A percentile compares a stretch with the other conserved stretches of the same genome.
Conservation (phyloP, 2,329 filamentous ascomycete genomes). For the Cladosporium austrohemisphaericum region DNA sequence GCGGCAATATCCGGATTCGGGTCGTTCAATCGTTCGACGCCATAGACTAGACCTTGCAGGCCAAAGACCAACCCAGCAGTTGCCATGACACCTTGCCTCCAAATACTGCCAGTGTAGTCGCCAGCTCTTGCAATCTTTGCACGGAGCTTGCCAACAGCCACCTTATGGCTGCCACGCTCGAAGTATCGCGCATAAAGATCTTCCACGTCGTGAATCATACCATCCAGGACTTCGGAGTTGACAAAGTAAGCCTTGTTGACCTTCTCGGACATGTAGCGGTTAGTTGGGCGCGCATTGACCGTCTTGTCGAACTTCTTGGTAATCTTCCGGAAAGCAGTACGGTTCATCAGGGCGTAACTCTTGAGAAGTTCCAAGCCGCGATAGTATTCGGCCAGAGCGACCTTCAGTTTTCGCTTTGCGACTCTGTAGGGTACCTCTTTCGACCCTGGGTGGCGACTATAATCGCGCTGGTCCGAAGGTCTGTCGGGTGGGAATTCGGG, state of each 20-base stretch:
- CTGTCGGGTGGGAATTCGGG: constrained; percentile 32
- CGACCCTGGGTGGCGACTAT: constrained; percentile 36
- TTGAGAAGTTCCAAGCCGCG: constrained; percentile 87
- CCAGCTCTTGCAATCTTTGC: constrained; percentile 60
- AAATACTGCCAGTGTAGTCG: constrained; percentile 57
- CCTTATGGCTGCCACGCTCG: constrained; percentile 86
- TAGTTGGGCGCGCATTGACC: constrained; percentile 69
- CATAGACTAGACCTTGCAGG: constrained; percentile 43
- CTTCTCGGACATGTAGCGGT: constrained; percentile 84
- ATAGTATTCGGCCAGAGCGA: constrained; percentile 90
- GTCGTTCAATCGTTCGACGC: constrained; percentile 29
- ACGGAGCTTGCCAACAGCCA: constrained; percentile 82
- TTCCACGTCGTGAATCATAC: constrained; percentile 74
- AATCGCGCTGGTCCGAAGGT: constrained; percentile 39
- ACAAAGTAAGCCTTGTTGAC: constrained; percentile 91
- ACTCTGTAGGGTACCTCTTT: constrained; percentile 72
- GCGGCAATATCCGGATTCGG: constrained; percentile 16
- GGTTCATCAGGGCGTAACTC: constrained; percentile 83
- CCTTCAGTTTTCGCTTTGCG: constrained; percentile 87
- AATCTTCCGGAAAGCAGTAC: constrained; percentile 92
- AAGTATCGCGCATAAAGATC: constrained; percentile 95
- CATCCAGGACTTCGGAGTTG: constrained; percentile 78
- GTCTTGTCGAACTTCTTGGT: constrained; percentile 99
- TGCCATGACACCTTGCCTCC: constrained; percentile 52
- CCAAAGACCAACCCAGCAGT: constrained; percentile 43